Evolutionary conservation across 129 eudicot species (phyloP), one percentile per base, ranked within the genome.

Genomic region (Pittosporum tobira): DNA sequence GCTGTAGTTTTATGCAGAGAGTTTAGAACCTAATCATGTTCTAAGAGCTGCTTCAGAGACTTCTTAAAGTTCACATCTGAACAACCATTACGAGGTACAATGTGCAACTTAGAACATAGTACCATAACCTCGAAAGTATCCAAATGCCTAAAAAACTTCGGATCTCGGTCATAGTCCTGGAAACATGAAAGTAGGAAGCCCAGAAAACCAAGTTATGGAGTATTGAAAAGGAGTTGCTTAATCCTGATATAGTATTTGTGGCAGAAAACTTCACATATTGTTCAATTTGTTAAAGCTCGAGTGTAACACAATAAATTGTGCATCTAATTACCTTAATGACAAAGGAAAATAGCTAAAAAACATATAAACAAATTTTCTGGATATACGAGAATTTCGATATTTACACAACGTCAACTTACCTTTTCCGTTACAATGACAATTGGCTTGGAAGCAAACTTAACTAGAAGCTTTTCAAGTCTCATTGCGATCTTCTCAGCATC

Each of bases 81-180:
- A 51, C 69, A 66, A 49, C 76, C 74, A 23, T 62, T 67, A 31
- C 62, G 77, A 59, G 65, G 70, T 65, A 83, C 40, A 37, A 86
- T 68, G 62, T 83, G 74, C 84, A 91, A 64, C 46, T 65, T 71
- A 60, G 85, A 87, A 60, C 94, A 80, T 16, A 91, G 79, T 36
- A 91, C 83, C 59, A 83, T 64, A 44, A 83, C 96, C 21, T 87
- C 77, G 27, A 63, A 81, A 24, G 81, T 88, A 20, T 73, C 74
- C 68, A 91, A 73, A 37, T 67, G 36, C 27, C 51, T 37, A 53
- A 83, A 71, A 59, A 74, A 62, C 27, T 78, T 64, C 1, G 77
- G 81, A 66, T 82, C 94, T 54, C 98, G 77, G 66, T 83, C 96
- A 55, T 91, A 81, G 55, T 91, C 98, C 98, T 91, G 79, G 56